These are phyloP conservation scores for Suillus brevipes DNA, from an alignment of 768 basidiomycete species.

Conservation along the genomic window DNA sequence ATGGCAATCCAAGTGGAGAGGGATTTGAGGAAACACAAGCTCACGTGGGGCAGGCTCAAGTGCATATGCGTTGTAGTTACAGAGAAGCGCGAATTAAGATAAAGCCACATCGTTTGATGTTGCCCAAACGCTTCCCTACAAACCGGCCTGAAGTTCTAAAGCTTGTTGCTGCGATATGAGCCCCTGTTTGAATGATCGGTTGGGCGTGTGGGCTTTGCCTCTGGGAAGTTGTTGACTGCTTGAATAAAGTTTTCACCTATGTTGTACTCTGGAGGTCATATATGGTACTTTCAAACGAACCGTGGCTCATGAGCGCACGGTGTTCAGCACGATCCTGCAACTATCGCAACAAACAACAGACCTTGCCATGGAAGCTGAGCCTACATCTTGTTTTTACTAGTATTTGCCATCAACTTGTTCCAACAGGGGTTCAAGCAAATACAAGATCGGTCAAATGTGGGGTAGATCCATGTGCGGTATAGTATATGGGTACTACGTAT, in stretches of 20 bases:
- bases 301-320: neutral
- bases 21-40: neutral
- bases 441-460: neutral
- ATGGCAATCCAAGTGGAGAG: neutral
- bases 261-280: too few relatives aligned
- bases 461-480: neutral
- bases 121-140: too few relatives aligned
- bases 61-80: neutral
- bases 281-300: neutral
- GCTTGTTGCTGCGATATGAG: too few relatives aligned
- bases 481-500: neutral
- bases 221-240: too few relatives aligned
- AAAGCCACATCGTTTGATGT: neutral
- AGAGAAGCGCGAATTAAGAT: neutral
- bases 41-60: neutral
- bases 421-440: neutral
- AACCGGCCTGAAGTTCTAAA: too few relatives aligned
- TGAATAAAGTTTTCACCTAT: too few relatives aligned
- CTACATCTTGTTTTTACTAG: neutral
- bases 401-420: neutral
- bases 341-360: neutral
- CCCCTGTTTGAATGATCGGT: too few relatives aligned
- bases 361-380: neutral
- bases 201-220: too few relatives aligned
- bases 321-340: neutral